phyloP scores from a whole-genome alignment of 2,329 filamentous ascomycete species.

The Colletotrichum sublineola region DNA sequence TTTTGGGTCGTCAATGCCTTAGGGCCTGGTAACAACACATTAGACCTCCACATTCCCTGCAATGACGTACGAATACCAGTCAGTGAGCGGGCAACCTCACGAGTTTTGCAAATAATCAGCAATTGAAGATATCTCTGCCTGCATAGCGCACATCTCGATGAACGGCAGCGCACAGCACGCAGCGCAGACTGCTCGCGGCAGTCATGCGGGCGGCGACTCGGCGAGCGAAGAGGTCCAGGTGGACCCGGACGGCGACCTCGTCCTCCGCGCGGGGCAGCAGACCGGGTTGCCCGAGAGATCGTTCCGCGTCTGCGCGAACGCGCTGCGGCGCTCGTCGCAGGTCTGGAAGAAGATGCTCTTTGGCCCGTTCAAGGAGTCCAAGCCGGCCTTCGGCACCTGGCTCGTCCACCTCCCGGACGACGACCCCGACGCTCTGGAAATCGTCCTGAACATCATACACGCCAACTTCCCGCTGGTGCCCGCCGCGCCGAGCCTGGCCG shows the following conservation, averaged over 20 bases:
- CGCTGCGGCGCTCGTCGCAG: slow-evolving; percentile 22
- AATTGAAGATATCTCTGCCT: too few species aligned
- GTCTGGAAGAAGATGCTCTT: slow-evolving; percentile 40
- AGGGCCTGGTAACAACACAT: not conserved
- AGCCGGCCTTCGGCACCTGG: slow-evolving; percentile 23
- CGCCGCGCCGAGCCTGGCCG: not conserved
- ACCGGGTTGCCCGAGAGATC: not conserved
- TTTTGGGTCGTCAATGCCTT: slow-evolving; percentile 12
- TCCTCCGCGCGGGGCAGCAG: slow-evolving; percentile 15
- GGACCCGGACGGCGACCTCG: slow-evolving; percentile 27
- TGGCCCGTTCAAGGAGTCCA: slow-evolving; percentile 35
- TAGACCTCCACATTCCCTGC: not conserved
- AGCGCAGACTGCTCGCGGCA: too few species aligned
- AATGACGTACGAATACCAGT: slow-evolving; percentile 9
- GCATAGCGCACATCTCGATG: not conserved
- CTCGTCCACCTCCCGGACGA: slow-evolving; percentile 27
- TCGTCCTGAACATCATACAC: slow-evolving; percentile 23
- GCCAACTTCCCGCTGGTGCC: slow-evolving; percentile 18
- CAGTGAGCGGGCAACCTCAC: not conserved
- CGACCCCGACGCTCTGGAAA: not conserved
- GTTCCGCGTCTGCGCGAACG: slow-evolving; percentile 33
- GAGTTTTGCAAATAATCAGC: not conserved
- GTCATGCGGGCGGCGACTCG: accelerated
- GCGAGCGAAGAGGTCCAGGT: not conserved
- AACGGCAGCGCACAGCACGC: not conserved